These are phyloP conservation scores for Fusarium oligoseptatum DNA, from an alignment of 2,329 filamentous ascomycete species.

Conservation along the genomic window DNA sequence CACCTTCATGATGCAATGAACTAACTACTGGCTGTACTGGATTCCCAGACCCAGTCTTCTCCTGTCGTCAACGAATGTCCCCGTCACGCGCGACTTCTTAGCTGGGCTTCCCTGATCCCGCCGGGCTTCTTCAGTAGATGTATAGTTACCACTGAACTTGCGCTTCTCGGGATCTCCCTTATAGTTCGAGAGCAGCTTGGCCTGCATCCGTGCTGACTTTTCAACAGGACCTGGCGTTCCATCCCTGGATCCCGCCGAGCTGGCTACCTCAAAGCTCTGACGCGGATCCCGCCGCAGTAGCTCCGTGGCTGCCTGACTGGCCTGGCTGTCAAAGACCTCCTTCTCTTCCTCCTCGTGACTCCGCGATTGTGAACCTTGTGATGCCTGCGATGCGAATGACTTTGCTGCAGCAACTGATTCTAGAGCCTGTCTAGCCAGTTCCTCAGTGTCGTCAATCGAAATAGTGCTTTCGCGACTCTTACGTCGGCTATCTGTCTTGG, in stretches of 20 bases:
- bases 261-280: conserved; percentile 65
- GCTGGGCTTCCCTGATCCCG: conserved; percentile 60
- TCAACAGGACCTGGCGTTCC: conserved; percentile 60
- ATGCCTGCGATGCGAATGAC: conserved; percentile 44
- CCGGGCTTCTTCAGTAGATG: conserved; percentile 48
- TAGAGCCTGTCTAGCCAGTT: conserved; percentile 67
- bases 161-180: conserved; percentile 64
- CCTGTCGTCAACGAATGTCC: conserved; percentile 53
- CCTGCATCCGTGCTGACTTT: conserved; percentile 61
- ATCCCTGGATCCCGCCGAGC: conserved; percentile 59
- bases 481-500: conserved; percentile 62
- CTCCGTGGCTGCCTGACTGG: conserved; percentile 81
- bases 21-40: conserved; percentile 56
- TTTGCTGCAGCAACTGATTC: conserved; percentile 65
- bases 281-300: conserved; percentile 75
- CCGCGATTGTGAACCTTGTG: conserved; percentile 47
- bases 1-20: background rate
- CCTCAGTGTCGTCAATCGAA: conserved; percentile 74
- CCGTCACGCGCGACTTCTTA: conserved; percentile 64
- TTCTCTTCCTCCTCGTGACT: conserved; percentile 52
- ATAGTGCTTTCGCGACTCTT: conserved; percentile 89
- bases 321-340: conserved; percentile 78
- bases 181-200: conserved; percentile 63
- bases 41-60: conserved; percentile 66
- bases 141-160: conserved; percentile 58